A percentile compares a stretch with the other conserved stretches of the same genome.
Conservation (phyloP, 495 filamentous ascomycete species). For the Tetracladium setigerum region DNA sequence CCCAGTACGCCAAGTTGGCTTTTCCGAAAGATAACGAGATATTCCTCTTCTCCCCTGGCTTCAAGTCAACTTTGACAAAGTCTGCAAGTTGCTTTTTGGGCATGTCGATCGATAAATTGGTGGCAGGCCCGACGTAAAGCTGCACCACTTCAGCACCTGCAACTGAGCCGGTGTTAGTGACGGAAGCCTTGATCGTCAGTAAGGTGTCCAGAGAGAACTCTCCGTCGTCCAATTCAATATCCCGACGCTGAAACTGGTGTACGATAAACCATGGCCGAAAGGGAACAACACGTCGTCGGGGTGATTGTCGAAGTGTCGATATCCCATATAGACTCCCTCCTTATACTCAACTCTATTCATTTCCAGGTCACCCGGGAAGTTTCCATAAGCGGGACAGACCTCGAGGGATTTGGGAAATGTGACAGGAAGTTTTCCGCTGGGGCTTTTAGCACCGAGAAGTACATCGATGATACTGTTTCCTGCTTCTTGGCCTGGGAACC, state of each 20-base stretch:
- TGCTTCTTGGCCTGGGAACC: constrained; percentile 56
- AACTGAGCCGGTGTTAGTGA: constrained; percentile 48
- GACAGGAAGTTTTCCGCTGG: constrained; percentile 60
- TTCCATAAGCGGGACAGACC: constrained; percentile 66
- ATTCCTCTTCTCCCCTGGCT: constrained; percentile 49
- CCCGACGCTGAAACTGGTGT: constrained; percentile 71
- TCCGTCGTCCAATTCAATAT: not conserved
- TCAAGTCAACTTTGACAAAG: constrained; percentile 60
- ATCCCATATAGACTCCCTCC: constrained; percentile 73
- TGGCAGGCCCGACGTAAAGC: constrained; percentile 42
- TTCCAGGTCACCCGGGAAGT: too few relatives aligned
- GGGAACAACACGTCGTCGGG: constrained; percentile 70
- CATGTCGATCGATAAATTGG: constrained; percentile 45
- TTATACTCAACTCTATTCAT: constrained; percentile 74
- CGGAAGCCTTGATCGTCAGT: constrained; percentile 39
- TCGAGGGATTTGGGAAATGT: constrained; percentile 56
- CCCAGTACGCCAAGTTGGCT: too few relatives aligned
- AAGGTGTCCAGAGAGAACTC: too few relatives aligned
- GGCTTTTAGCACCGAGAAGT: constrained; percentile 57
- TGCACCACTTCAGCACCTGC: constrained; percentile 54
- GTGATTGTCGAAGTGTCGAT: constrained; percentile 68
- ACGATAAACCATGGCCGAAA: constrained; percentile 83
- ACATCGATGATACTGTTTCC: constrained; percentile 53
- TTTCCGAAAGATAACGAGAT: constrained; percentile 50
- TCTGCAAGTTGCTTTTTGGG: constrained; percentile 66